A percentile compares a stretch with the other conserved stretches of the same genome.
phyloP scores from a whole-genome alignment of 2,329 filamentous ascomycete species.

The Penicillium hordei region DNA sequence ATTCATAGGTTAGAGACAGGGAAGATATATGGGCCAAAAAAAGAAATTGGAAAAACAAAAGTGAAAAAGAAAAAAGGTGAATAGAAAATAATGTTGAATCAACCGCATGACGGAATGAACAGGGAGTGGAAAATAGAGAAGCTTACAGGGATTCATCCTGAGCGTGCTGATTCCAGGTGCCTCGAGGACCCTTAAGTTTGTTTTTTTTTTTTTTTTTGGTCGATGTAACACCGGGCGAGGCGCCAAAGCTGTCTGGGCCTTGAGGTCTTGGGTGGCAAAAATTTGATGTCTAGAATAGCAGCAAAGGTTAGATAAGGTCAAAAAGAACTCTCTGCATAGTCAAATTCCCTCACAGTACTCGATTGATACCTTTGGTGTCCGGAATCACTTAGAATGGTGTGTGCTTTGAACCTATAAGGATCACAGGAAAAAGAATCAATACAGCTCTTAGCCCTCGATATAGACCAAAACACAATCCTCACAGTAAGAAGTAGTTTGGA shows the following conservation, averaged over 20 bases:
- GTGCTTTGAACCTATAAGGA: neutral
- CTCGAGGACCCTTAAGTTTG: conserved; percentile 24
- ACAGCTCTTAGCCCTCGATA: neutral
- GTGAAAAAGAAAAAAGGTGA: neutral
- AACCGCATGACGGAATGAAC: conserved; percentile 9
- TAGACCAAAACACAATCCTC: neutral
- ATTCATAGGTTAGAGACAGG: conserved; percentile 7
- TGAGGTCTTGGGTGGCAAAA: conserved; percentile 20
- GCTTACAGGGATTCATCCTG: conserved; percentile 29
- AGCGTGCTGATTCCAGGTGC: conserved; percentile 23
- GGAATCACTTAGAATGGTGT: neutral
- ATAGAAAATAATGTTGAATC: conserved; percentile 6
- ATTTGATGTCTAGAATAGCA: conserved; percentile 14
- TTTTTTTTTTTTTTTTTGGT: conserved; percentile 8
- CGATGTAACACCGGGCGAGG: conserved; percentile 26
- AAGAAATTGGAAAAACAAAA: conserved; percentile 11
- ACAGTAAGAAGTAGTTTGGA: neutral
- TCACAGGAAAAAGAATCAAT: neutral
- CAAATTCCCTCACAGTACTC: conserved; percentile 13
- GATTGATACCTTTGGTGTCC: conserved; percentile 3
- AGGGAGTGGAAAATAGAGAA: conserved; percentile 2
- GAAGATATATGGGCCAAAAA: conserved; percentile 15
- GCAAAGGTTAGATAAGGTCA: conserved; percentile 16
- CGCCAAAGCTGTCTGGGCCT: conserved; percentile 19
- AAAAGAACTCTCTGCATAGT: neutral